A percentile compares a stretch with the other conserved stretches of the same genome.
These are phyloP conservation scores for Colletotrichum tanaceti DNA, from an alignment of 2,329 filamentous ascomycete genomes.

Conservation along the genomic window DNA sequence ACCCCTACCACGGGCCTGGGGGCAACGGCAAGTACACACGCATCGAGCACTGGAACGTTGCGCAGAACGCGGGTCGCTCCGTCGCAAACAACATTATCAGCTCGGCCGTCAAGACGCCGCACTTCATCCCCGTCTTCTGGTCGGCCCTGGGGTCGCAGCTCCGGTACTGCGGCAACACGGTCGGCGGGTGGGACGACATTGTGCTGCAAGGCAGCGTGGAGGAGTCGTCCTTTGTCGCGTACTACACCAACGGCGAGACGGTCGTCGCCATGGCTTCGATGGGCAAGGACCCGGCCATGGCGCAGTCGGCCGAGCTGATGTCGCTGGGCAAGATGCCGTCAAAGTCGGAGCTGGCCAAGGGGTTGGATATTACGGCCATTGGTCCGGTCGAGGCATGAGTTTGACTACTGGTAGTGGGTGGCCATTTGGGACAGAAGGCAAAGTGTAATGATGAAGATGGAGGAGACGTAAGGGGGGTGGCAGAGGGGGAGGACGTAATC, in stretches of 20 bases:
- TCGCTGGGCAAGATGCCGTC: conserved; percentile 81
- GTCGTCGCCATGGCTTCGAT: conserved; percentile 93
- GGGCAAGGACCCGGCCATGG: conserved; percentile 89
- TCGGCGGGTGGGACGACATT: conserved; percentile 84
- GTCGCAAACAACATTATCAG: conserved; percentile 83
- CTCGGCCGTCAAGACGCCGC: conserved; percentile 69
- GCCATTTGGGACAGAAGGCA: not conserved
- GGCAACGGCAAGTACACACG: conserved; percentile 78
- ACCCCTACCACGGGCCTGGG: conserved; percentile 92
- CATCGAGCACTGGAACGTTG: conserved; percentile 99
- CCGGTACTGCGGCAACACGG: conserved; percentile 91
- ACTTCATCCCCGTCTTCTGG: conserved; percentile 97
- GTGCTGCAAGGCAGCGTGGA: conserved; percentile 81
- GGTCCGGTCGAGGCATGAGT: conserved; percentile 50
- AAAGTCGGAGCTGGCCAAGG: conserved; percentile 80
- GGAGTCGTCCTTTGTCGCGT: conserved; percentile 86
- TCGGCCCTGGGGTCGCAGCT: conserved; percentile 90
- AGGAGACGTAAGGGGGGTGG: too few relatives aligned
- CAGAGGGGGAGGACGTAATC: not conserved
- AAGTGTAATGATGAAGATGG: not conserved
- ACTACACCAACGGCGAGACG: conserved; percentile 86
- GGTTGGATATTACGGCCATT: conserved; percentile 63
- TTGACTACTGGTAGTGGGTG: not conserved
- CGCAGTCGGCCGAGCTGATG: conserved; percentile 87
- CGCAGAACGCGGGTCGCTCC: conserved; percentile 87